phyloP scores from a whole-genome alignment of 2,329 filamentous ascomycete species.

The Talaromyces sp. region DNA sequence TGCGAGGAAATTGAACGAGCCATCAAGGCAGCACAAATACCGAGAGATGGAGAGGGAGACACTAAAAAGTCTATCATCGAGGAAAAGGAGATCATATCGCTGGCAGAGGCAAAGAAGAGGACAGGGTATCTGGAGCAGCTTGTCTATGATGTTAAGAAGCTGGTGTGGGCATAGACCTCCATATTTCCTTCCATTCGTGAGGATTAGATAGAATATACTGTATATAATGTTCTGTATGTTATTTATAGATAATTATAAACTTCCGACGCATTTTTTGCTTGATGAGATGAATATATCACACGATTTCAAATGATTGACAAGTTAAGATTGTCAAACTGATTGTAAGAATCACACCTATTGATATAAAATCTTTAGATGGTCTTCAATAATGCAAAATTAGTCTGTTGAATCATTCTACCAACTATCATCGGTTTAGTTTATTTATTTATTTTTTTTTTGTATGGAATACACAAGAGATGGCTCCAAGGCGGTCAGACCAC shows the following conservation, averaged over 20 bases:
- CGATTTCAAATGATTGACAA: background rate
- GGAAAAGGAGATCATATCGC: slow-evolving; percentile 70
- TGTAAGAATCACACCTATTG: too few relatives aligned
- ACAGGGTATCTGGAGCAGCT: slow-evolving; percentile 83
- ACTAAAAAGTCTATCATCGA: slow-evolving; percentile 41
- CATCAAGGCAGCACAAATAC: slow-evolving; percentile 48
- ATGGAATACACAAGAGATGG: too few relatives aligned
- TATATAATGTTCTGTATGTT: background rate
- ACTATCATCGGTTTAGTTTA: too few relatives aligned
- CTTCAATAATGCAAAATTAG: too few relatives aligned
- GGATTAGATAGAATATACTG: background rate
- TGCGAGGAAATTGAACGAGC: slow-evolving; percentile 74
- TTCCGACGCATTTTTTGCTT: background rate
- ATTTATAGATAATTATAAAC: too few relatives aligned
- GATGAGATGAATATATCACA: background rate
- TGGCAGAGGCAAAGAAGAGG: slow-evolving; percentile 80
- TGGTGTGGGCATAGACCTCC: slow-evolving; percentile 68
- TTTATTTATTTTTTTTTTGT: too few relatives aligned
- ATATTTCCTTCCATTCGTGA: background rate
- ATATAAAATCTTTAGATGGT: too few relatives aligned
- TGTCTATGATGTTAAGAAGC: slow-evolving; percentile 85
- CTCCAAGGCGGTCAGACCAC: slow-evolving; percentile 12
- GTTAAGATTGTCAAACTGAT: background rate
- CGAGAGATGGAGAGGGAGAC: slow-evolving; percentile 27
- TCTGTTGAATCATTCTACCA: too few relatives aligned